Percentiles rank a stretch among this genome's conserved stretches.
Evolutionary conservation across 192 early-diverging fungal species (phyloP).

Genomic region (Entomortierella chlamydospora): DNA sequence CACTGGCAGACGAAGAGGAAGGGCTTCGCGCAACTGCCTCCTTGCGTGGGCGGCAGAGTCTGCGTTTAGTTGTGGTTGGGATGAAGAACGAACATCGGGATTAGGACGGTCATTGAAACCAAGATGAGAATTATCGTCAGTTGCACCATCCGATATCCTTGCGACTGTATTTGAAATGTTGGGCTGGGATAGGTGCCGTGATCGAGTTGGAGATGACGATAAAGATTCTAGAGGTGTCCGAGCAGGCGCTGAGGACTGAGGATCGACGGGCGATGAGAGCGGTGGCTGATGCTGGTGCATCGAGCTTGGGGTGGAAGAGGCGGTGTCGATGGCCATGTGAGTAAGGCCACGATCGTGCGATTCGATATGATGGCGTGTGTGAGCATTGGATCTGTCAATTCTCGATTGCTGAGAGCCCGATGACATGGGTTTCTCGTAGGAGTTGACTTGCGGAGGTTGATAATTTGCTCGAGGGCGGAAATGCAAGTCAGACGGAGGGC

Average conservation of each 20-base stretch:
- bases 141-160: too few species aligned
- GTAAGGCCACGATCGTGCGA: constrained; percentile 6
- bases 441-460: not conserved
- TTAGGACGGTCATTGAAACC: not conserved
- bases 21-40: too few species aligned
- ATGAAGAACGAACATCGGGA: not conserved
- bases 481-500: not conserved
- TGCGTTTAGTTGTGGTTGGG: too few species aligned
- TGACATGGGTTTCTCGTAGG: too few species aligned
- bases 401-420: constrained; percentile 2
- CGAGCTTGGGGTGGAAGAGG: too few species aligned
- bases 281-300: too few species aligned
- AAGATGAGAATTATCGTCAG: not conserved
- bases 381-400: not conserved
- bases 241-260: not conserved
- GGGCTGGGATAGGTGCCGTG: not conserved
- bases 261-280: not conserved
- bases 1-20: too few species aligned
- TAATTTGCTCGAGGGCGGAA: not conserved
- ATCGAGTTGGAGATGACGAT: not conserved
- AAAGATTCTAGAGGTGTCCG: not conserved
- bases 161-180: not conserved
- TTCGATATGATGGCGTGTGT: constrained; percentile 12
- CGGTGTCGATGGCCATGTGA: too few species aligned
- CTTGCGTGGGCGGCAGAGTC: too few species aligned